Conservation (phyloP, 2,329 filamentous ascomycete genomes). For the Talaromyces pinophilus region DNA sequence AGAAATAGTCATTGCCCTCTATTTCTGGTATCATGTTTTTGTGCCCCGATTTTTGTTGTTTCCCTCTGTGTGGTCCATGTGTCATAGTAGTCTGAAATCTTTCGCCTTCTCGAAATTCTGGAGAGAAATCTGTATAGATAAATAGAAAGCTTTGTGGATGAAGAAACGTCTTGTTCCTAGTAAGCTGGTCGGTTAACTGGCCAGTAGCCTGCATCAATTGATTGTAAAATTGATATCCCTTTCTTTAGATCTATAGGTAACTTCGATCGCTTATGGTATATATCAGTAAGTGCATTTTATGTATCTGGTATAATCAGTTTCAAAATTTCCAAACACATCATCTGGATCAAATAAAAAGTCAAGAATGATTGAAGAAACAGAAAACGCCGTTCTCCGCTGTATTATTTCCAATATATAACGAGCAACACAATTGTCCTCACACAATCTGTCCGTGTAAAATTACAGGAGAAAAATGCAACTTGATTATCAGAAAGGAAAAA, state of each 20-base stretch:
- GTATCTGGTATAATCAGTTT: background rate
- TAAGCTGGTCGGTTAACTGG: background rate
- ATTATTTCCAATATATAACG: conserved; percentile 12
- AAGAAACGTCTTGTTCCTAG: background rate
- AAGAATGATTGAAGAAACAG: background rate
- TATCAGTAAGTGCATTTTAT: background rate
- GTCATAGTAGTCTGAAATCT: conserved; percentile 21
- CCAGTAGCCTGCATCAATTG: background rate
- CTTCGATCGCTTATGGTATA: background rate
- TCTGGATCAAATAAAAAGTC: background rate
- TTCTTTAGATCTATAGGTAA: background rate
- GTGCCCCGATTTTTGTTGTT: conserved; percentile 15
- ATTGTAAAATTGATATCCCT: background rate
- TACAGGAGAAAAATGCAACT: conserved; percentile 23
- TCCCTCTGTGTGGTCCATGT: conserved; percentile 6
- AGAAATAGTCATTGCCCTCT: conserved; percentile 17
- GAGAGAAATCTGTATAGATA: conserved; percentile 25
- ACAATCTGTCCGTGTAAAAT: background rate
- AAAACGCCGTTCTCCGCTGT: conserved; percentile 18
- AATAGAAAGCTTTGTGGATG: conserved; percentile 24
- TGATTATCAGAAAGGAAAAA: conserved; percentile 30
- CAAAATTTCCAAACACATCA: background rate
- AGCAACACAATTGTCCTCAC: background rate
- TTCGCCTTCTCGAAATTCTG: conserved; percentile 15
- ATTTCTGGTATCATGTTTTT: conserved; percentile 28